These are phyloP conservation scores for Stagonosporopsis rhizophila DNA, from an alignment of 2,329 filamentous ascomycete genomes.

Conservation along the genomic window DNA sequence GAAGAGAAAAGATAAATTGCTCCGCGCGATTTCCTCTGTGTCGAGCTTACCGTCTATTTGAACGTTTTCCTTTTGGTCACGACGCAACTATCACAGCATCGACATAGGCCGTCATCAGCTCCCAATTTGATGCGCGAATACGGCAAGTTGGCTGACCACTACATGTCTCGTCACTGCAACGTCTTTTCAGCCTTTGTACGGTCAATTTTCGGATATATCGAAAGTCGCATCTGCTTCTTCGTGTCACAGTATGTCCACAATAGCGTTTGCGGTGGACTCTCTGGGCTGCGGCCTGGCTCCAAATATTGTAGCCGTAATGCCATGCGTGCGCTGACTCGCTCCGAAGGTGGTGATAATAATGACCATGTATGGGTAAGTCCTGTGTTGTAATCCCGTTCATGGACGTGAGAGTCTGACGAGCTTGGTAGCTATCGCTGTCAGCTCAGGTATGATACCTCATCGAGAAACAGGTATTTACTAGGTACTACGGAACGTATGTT, in stretches of 20 bases:
- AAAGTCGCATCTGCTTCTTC: neutral
- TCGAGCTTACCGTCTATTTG: neutral
- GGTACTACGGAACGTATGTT: neutral
- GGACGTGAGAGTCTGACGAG: no score
- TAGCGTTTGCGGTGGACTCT: neutral
- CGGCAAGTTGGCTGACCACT: conserved; percentile 59
- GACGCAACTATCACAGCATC: conserved; percentile 56
- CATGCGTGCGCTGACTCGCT: neutral
- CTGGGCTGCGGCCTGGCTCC: neutral
- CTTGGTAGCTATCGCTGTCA: neutral
- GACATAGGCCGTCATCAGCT: conserved; percentile 49
- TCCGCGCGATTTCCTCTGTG: neutral
- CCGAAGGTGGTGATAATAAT: neutral
- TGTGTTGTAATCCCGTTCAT: neutral
- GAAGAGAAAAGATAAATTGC: neutral
- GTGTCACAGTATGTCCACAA: no score
- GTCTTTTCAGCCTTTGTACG: conserved; percentile 55
- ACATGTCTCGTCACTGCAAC: conserved; percentile 64
- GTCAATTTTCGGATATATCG: neutral
- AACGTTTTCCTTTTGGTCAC: conserved; percentile 59
- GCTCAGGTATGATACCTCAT: neutral
- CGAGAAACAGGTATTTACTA: neutral
- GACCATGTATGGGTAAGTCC: neutral
- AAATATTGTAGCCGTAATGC: neutral
- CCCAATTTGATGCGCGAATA: conserved; percentile 58